Conservation (phyloP, 495 filamentous ascomycete genomes). For the Schizothecium vesticola region DNA sequence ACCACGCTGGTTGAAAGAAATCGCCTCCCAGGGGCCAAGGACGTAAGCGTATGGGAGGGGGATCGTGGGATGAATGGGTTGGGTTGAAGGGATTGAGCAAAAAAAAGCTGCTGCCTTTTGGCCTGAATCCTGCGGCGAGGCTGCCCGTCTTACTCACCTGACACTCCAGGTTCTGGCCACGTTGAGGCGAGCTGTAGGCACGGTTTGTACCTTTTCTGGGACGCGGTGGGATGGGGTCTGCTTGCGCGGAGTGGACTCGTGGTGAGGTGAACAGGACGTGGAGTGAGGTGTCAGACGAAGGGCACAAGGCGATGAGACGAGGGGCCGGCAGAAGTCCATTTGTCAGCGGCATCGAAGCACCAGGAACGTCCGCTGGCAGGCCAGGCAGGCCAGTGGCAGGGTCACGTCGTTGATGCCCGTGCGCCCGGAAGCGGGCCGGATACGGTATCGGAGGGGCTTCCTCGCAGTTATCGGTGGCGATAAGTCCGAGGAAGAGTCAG, state of each 20-base stretch:
- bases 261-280: not conserved
- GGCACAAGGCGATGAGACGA: conserved; percentile 7
- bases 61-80: not conserved
- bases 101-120: conserved; percentile 23
- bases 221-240: not conserved
- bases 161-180: not conserved
- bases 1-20: conserved; percentile 9
- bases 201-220: not conserved
- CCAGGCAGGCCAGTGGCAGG: not conserved
- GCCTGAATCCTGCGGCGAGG: conserved; percentile 18
- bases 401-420: conserved; percentile 9
- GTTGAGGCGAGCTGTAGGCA: conserved; percentile 7
- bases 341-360: conserved; percentile 18
- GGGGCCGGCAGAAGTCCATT: conserved; percentile 14
- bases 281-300: conserved; percentile 10
- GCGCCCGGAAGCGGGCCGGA: not conserved
- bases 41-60: not conserved
- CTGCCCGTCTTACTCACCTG: conserved; percentile 23
- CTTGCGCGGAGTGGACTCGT: not conserved
- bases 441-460: not conserved
- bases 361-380: conserved; percentile 3
- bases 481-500: not conserved
- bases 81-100: not conserved
- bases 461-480: not conserved
- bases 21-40: conserved; percentile 11